Evolutionary conservation across 768 basidiomycete genomes (phyloP), one percentile per base, ranked within the genome.

Genomic region (Russula vinacea): DNA sequence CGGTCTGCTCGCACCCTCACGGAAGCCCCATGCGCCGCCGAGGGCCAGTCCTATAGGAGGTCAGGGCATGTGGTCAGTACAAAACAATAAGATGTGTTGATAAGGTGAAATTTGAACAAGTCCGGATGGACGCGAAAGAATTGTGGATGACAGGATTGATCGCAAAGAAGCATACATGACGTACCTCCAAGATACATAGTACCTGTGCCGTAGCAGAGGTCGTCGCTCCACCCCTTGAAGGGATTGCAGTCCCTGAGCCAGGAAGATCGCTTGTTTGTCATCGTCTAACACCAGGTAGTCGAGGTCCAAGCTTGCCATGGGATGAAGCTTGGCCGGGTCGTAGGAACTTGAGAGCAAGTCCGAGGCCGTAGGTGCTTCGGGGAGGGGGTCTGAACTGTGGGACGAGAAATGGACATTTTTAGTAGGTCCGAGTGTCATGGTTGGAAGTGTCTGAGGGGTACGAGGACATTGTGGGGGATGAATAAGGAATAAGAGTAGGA

Each of bases 201-300:
- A 68, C 97, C 97, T 71, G 95, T 98, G 73, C 97, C 97, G 78
- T 98, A 98, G 84, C 94, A 98, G 65, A 99, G 79, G 80, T 99
- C 97, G 80, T 99, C 97, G 78, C 93, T 92, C 95, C 94, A 98
- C 97, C 94, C 80, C 97, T 82, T 74, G 89, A 91, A 70, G 95
- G 94, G 68, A 99, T 84, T 63, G 95, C 94, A 65, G 91, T 94
- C 70, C 82, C 84, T 70, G 91, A 86, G 56, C 97, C 97, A 73
- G 93, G 93, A 66, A 97, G 79, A 60, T 92, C 86, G 75, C 78
- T 93, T 70, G 88, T 87, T 81, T 96, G 79, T 96, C 96, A 76
- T 99, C 97, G 68, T 98, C 96, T 63, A 99, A 83, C 70, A 92
- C 82, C 59, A 99, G 80, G 78, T 97, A 98, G 78, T 99, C 97